Conservation (phyloP, 2,329 filamentous ascomycete genomes). For the Curvularia verruculosa region DNA sequence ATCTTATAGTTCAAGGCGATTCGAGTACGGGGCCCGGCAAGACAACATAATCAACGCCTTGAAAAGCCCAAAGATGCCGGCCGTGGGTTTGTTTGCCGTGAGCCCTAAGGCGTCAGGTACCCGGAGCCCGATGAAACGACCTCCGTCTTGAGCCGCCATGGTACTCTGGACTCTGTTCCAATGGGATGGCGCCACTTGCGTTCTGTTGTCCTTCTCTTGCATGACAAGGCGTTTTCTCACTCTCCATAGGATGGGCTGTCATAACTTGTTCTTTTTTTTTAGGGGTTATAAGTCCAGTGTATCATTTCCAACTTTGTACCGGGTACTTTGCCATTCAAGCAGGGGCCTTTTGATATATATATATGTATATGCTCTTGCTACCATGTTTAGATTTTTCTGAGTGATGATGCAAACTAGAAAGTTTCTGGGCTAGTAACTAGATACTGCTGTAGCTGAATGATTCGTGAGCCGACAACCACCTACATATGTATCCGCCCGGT, state of each 20-base stretch:
- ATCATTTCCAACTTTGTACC: not conserved
- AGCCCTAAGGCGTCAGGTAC: conserved; percentile 33
- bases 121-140: conserved; percentile 34
- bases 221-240: conserved; percentile 15
- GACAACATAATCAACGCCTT: conserved; percentile 17
- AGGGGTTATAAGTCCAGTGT: too few relatives aligned
- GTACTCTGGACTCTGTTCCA: not conserved
- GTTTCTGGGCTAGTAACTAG: too few relatives aligned
- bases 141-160: conserved; percentile 21
- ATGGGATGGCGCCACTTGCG: not conserved
- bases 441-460: too few relatives aligned
- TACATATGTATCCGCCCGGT: too few relatives aligned
- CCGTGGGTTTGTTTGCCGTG: conserved; percentile 38
- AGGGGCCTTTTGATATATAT: too few relatives aligned
- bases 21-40: conserved; percentile 14
- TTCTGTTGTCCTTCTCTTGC: conserved; percentile 9
- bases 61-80: conserved; percentile 33
- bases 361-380: too few relatives aligned
- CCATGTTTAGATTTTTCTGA: too few relatives aligned
- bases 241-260: not conserved
- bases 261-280: not conserved
- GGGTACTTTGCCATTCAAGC: too few relatives aligned
- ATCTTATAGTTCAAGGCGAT: conserved; percentile 18
- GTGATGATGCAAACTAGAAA: too few relatives aligned
- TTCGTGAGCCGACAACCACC: too few relatives aligned